Percentiles rank a stretch among this genome's conserved stretches.
Conservation (phyloP, 106 monocot genomes). For the Phalaenopsis equestris region DNA sequence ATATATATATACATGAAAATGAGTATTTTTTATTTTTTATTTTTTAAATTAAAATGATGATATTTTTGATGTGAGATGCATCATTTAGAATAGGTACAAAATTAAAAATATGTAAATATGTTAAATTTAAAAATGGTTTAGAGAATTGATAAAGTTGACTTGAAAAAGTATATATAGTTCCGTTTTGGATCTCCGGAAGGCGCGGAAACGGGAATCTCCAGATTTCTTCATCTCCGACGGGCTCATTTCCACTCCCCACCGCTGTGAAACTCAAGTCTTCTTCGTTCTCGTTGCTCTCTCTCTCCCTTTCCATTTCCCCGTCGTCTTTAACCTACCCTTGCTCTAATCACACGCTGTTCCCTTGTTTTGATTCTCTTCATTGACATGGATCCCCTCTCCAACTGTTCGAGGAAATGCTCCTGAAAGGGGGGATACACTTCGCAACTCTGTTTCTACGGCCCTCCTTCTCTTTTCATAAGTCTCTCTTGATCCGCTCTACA, state of each 20-base stretch:
- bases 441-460: not conserved
- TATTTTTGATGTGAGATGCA: too few species aligned
- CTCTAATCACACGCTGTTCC: too few species aligned
- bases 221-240: not conserved
- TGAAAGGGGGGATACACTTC: slow-evolving; percentile 1
- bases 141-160: too few species aligned
- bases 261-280: not conserved
- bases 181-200: not conserved
- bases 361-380: too few species aligned
- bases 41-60: too few species aligned
- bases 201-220: not conserved
- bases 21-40: too few species aligned
- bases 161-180: too few species aligned
- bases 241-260: not conserved
- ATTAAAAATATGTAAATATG: too few species aligned
- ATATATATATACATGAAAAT: too few species aligned
- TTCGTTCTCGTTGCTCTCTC: not conserved
- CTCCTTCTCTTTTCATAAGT: not conserved
- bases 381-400: not conserved
- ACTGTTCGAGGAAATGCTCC: slow-evolving; percentile 5
- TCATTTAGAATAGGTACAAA: too few species aligned
- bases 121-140: too few species aligned
- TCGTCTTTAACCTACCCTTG: not conserved
- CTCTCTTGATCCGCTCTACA: slow-evolving; percentile 1
- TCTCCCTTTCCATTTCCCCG: not conserved